Base-by-base conservation (phyloP, 2,329 filamentous ascomycete genomes). In the Orbilia blumenaviensis region DNA sequence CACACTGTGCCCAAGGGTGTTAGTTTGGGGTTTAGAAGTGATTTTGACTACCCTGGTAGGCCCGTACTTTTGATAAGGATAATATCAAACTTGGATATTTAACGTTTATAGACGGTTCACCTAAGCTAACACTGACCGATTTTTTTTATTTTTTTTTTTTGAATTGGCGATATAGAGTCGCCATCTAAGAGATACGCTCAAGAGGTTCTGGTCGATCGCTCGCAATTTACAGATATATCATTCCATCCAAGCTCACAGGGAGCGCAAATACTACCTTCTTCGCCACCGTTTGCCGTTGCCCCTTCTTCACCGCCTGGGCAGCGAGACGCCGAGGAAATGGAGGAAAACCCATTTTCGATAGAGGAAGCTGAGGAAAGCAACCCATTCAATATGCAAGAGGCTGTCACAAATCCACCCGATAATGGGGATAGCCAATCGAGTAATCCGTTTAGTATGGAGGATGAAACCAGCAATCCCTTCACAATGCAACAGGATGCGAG, bases 1-100 rank as follows among this genome's bases (percentile, higher is more conserved):
- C 84, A 88, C 78, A 82, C 86, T 66, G 83, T 83, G 68, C 87
- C 85, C 84, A 83, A 83, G 48, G 77, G 83, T 8, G 78, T 78
- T 38, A 85, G 87, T 41, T 62, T 78, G 16, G 82, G 83, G 14
- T 87, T 87, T 78, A 82, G 82, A 71, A 87, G 85, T 77, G 86
- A 87, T 69, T 84, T 82, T 56, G 84, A 86, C 72, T 78, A 81
- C 73, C 77, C 79, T 61, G 78, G 81, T 77, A 80, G 80, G 82
- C n/a, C 23, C 12, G 2, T 48, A 14, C 18, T 25, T 27, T 25
- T 8, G 7, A 41, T 41, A 41, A 8, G 36, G 6, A 5, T 34
- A 10, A 5, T 6, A 10, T 6, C 29, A 34, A 10, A 34, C 5
- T 23, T 21, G 41, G 14, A 38, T 38, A 7, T 14, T 18, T 44